Conservation (phyloP, 768 basidiomycete species). For the Trametes cinnabarina region DNA sequence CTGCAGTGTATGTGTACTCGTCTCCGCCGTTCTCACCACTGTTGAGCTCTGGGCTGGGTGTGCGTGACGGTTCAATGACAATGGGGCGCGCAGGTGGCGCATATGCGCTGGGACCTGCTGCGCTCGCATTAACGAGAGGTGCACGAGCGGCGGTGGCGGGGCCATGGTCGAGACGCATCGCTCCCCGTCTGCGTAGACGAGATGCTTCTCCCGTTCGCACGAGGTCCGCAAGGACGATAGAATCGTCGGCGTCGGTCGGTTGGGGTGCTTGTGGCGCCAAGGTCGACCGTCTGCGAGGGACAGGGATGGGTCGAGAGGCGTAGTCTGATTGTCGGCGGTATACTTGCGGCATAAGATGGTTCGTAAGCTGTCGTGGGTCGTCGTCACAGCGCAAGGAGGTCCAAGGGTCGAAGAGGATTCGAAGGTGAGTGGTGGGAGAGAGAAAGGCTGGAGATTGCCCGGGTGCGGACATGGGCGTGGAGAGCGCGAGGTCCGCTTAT, state of each 20-base stretch:
- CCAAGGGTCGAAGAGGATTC: not conserved
- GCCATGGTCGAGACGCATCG: conserved; percentile 59
- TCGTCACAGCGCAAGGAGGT: not conserved
- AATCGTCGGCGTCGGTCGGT: conserved; percentile 57
- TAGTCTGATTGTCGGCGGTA: conserved; percentile 29
- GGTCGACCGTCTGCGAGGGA: conserved; percentile 24
- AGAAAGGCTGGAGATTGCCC: not conserved
- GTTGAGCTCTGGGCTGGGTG: conserved; percentile 13
- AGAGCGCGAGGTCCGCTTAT: conserved; percentile 18
- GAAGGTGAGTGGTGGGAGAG: not conserved
- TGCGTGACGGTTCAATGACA: conserved; percentile 16
- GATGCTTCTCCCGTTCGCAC: conserved; percentile 75
- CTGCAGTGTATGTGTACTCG: conserved; percentile 19
- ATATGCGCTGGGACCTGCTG: conserved; percentile 3
- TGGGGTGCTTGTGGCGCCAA: conserved; percentile 17
- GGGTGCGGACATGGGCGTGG: conserved; percentile 12
- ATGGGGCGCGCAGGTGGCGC: conserved; percentile 14
- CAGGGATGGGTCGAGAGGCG: conserved; percentile 19
- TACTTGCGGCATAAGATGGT: conserved; percentile 28
- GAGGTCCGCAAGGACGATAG: conserved; percentile 71
- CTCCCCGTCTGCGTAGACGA: conserved; percentile 68
- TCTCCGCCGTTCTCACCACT: conserved; percentile 16
- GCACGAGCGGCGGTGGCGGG: conserved; percentile 20
- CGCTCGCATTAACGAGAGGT: conserved; percentile 5
- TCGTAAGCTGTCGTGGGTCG: conserved; percentile 4